Evolutionary conservation across 2,329 filamentous ascomycete genomes (phyloP).

Genomic region (Alternaria metachromatica): DNA sequence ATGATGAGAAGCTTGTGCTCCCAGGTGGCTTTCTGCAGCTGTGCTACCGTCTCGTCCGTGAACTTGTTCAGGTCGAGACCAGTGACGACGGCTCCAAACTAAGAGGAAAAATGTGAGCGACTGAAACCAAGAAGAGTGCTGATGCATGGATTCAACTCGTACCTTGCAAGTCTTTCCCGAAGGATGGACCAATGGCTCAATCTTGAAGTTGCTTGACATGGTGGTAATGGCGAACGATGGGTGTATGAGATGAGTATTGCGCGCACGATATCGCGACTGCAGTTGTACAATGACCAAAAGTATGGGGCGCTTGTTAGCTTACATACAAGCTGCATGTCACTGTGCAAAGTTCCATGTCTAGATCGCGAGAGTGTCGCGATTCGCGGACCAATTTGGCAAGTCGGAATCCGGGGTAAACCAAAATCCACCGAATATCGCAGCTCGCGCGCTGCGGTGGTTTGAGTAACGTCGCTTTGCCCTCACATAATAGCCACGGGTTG

Average conservation of each 20-base stretch:
- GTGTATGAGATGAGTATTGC: neutral
- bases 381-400: neutral
- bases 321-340: neutral
- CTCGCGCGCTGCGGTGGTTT: neutral
- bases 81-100: slow-evolving; percentile 4
- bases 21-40: slow-evolving; percentile 4
- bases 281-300: neutral
- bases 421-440: slow-evolving; percentile 5
- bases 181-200: slow-evolving; percentile 6
- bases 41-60: neutral
- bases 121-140: neutral
- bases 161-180: slow-evolving; percentile 5
- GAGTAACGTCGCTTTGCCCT: neutral
- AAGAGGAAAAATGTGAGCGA: neutral
- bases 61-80: slow-evolving; percentile 7
- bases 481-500: neutral
- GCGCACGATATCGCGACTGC: neutral
- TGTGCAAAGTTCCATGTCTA: neutral
- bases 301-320: neutral
- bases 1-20: slow-evolving; percentile 7
- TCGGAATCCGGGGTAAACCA: neutral
- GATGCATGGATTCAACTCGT: neutral
- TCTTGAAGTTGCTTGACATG: slow-evolving; percentile 8
- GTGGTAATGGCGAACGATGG: neutral
- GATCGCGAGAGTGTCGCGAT: neutral